Conservation (phyloP, 495 filamentous ascomycete genomes). For the Aeminium ludgeri region DNA sequence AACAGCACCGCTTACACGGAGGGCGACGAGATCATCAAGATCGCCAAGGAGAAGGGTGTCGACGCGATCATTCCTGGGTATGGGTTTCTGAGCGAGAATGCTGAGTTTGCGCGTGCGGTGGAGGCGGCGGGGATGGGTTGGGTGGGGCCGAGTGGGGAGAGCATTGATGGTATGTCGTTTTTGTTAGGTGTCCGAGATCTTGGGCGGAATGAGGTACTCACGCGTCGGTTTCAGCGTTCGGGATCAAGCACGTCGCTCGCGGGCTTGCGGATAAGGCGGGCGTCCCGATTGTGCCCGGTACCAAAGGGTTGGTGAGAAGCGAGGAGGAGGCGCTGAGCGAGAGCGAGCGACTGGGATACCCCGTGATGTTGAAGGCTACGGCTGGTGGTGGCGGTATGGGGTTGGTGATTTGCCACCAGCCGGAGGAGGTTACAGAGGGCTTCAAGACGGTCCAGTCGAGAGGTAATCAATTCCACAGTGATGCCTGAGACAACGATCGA, state of each 20-base stretch:
- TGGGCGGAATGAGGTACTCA: neutral
- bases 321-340: slow-evolving; percentile 31
- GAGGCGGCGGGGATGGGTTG: slow-evolving; percentile 35
- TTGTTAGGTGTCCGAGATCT: neutral
- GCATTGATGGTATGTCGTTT: slow-evolving; percentile 26
- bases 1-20: slow-evolving; percentile 33
- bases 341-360: slow-evolving; percentile 33
- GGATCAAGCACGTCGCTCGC: slow-evolving; percentile 40
- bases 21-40: slow-evolving; percentile 32
- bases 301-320: slow-evolving; percentile 29
- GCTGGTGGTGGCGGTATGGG: slow-evolving; percentile 45
- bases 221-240: slow-evolving; percentile 32
- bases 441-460: slow-evolving; percentile 19
- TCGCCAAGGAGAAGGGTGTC: slow-evolving; percentile 27
- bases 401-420: slow-evolving; percentile 21
- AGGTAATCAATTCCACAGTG: no score
- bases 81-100: slow-evolving; percentile 44
- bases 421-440: slow-evolving; percentile 19
- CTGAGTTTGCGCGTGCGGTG: slow-evolving; percentile 35
- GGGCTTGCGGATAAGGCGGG: slow-evolving; percentile 33
- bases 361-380: slow-evolving; percentile 42
- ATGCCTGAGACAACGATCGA: no score
- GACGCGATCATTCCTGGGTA: slow-evolving; percentile 41
- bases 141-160: slow-evolving; percentile 35
- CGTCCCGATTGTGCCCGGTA: slow-evolving; percentile 38